Percentiles rank a stretch among this genome's conserved stretches.
phyloP scores from a whole-genome alignment of 305 asterid genomes.

The Solanum chacoense region DNA sequence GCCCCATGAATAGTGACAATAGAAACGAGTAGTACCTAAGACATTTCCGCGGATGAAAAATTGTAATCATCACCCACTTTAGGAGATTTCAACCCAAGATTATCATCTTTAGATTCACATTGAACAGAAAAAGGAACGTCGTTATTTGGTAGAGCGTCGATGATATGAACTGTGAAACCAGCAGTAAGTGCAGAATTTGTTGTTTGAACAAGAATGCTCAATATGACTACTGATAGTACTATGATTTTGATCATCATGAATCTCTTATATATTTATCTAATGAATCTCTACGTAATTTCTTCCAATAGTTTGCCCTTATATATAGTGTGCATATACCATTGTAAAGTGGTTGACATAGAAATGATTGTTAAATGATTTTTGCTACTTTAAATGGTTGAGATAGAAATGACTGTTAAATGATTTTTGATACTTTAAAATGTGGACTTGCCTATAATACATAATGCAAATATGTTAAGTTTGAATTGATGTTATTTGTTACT shows the following conservation, averaged over 20 bases:
- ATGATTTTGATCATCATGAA: not conserved
- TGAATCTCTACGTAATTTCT: not conserved
- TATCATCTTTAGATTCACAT: not conserved
- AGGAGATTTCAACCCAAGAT: not conserved
- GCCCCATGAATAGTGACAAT: not conserved
- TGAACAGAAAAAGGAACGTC: not conserved
- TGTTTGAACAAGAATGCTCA: not conserved
- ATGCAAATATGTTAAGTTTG: not conserved
- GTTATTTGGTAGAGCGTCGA: not conserved
- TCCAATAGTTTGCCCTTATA: too few species aligned
- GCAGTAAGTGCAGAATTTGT: not conserved
- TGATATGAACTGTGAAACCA: not conserved
- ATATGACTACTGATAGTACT: not conserved
- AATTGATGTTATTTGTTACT: not conserved
- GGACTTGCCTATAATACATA: not conserved
- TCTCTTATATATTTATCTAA: not conserved
- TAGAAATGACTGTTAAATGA: not conserved
- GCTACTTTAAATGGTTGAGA: not conserved
- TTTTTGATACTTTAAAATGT: not conserved
- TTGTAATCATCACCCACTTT: not conserved
- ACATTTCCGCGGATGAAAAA: not conserved
- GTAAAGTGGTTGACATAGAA: too few species aligned
- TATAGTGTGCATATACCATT: too few species aligned
- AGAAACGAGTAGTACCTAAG: not conserved
- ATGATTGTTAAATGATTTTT: too few species aligned